Conservation (phyloP, 805 yeast genomes). For the Lipomyces starkeyi region DNA sequence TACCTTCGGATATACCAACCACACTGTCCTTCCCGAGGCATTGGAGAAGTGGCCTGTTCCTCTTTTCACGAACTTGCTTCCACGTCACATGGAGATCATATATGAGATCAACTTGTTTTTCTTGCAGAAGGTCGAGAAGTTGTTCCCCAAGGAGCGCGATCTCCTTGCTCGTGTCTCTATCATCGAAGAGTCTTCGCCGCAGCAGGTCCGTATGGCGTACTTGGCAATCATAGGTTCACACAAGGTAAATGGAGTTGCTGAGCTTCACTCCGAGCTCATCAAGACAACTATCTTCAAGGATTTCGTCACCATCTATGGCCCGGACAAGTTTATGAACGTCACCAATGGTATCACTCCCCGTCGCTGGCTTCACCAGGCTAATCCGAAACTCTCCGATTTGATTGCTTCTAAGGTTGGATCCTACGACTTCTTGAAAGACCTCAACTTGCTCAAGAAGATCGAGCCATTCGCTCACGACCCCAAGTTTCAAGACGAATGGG, state of each 20-base stretch:
- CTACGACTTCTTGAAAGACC: slow-evolving; percentile 70
- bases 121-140: slow-evolving; percentile 73
- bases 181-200: slow-evolving; percentile 80
- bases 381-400: slow-evolving; percentile 76
- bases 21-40: slow-evolving; percentile 94
- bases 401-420: slow-evolving; percentile 75
- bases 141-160: slow-evolving; percentile 75
- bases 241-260: slow-evolving; percentile 95
- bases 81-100: slow-evolving; percentile 89
- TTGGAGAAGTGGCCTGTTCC: slow-evolving; percentile 95
- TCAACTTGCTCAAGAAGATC: slow-evolving; percentile 68
- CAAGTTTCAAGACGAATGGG: slow-evolving; percentile 74
- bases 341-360: slow-evolving; percentile 96
- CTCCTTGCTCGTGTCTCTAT: slow-evolving; percentile 75
- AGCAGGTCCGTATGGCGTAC: slow-evolving; percentile 89
- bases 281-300: slow-evolving; percentile 89
- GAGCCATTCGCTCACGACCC: slow-evolving; percentile 71
- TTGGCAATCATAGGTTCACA: slow-evolving; percentile 92
- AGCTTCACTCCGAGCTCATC: slow-evolving; percentile 88
- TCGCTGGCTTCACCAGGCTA: slow-evolving; percentile 94
- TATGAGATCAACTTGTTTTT: slow-evolving; percentile 83
- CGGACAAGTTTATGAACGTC: slow-evolving; percentile 84
- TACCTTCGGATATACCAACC: slow-evolving; percentile 92
- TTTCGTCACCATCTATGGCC: slow-evolving; percentile 81
- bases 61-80: slow-evolving; percentile 75